A percentile compares a stretch with the other conserved stretches of the same genome.
phyloP scores from a whole-genome alignment of 2,329 filamentous ascomycete species.

The Apiospora saccharicola region DNA sequence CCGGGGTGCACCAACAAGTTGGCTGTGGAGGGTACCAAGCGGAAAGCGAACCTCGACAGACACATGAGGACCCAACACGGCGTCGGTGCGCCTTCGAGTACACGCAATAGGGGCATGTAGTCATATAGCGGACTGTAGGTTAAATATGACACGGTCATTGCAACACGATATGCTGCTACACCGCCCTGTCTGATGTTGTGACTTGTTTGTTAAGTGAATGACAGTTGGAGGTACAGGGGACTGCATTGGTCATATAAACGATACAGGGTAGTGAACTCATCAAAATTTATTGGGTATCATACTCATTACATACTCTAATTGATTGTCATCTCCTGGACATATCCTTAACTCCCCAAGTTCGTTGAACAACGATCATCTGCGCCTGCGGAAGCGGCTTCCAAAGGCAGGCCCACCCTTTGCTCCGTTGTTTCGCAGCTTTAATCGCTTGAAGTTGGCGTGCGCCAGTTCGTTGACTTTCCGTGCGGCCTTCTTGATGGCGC shows the following conservation, averaged over 20 bases:
- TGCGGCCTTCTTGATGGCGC: constrained; percentile 57
- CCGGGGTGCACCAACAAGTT: not conserved
- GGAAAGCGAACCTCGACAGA: constrained; percentile 1
- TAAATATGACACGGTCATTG: not conserved
- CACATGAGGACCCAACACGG: not conserved
- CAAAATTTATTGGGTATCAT: constrained; percentile 19
- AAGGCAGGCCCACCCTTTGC: constrained; percentile 67
- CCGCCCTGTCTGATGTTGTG: no score
- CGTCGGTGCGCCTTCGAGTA: not conserved
- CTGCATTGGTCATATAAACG: not conserved
- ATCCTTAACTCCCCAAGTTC: not conserved
- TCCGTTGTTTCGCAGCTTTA: constrained; percentile 69
- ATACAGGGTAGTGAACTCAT: not conserved
- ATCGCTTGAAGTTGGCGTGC: constrained; percentile 70
- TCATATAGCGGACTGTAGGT: not conserved
- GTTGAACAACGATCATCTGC: constrained; percentile 39
- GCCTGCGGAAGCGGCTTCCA: constrained; percentile 65
- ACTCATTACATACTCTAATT: constrained; percentile 9
- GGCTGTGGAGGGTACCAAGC: not conserved
- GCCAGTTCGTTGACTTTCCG: constrained; percentile 71
- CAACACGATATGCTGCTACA: not conserved
- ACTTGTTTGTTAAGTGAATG: no score
- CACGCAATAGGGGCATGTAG: not conserved
- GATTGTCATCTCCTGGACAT: not conserved
- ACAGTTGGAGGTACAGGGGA: no score